phyloP scores from a whole-genome alignment of 495 filamentous ascomycete species.

The Daldinia loculata region DNA sequence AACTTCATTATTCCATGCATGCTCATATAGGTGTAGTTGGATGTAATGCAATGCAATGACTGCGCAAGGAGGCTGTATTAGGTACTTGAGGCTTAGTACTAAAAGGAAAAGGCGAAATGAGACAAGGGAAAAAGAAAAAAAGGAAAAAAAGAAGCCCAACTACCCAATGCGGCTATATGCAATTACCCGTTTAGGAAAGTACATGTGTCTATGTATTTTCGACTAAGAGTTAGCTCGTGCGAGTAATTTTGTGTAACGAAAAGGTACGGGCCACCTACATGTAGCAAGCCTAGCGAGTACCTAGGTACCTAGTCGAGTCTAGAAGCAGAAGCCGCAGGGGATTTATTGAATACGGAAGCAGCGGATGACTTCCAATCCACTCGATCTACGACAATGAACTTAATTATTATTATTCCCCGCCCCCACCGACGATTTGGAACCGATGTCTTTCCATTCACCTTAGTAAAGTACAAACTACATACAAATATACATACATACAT shows the following conservation, averaged over 20 bases:
- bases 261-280: neutral
- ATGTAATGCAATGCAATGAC: neutral
- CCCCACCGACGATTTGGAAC: constrained; percentile 22
- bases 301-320: constrained; percentile 30
- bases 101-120: neutral
- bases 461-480: neutral
- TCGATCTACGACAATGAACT: constrained; percentile 20
- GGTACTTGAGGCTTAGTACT: neutral
- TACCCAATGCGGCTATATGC: no score
- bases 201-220: no score
- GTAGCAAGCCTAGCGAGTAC: neutral
- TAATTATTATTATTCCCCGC: constrained; percentile 18
- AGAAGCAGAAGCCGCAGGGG: constrained; percentile 26
- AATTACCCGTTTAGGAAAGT: no score
- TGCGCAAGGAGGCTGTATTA: neutral
- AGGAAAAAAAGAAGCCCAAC: neutral
- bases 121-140: neutral
- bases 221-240: neutral
- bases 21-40: neutral
- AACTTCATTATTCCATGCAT: neutral
- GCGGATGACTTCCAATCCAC: constrained; percentile 39
- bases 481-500: no score
- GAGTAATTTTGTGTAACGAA: constrained; percentile 16
- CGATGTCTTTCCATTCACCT: neutral
- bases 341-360: constrained; percentile 23